Evolutionary conservation across 108 stramenopile species (phyloP), one percentile per base, ranked within the genome.

Genomic region (Cyclotella distinguenda): DNA sequence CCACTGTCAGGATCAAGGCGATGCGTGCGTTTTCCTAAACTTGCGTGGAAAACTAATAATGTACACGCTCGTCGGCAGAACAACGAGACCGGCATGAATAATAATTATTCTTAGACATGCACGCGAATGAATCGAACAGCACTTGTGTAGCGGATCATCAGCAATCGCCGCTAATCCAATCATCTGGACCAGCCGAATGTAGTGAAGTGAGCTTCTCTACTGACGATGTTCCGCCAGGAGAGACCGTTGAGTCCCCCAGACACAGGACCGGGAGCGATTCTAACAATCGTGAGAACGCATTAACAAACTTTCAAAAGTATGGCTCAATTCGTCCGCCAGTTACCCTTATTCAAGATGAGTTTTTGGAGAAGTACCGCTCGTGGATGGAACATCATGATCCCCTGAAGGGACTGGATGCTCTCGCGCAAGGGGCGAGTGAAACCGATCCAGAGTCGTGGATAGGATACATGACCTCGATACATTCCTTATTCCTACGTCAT

Each of bases 321-420:
- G 74, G 74, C 2, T 43, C 66, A 0, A 67, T 75, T 27, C 74
- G 74, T 32, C 74, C 74, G 0, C 66, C 74, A 6, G 34, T 75
- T 12, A 25, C 74, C 15, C 60, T 67, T 2, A 34, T 75, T 0
- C 74, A 75, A 21, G 65, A 60, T 21, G 74, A 75, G 47, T 75
- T 75, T 43, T 32, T 66, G 12, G 59, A 66, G 7, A 75, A 13
- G n/a, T 75, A 75, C 32, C 74, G 66, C 0, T 43, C 45, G 51
- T 75, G 74, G 74, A 66, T 38, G 33, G 74, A 75, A 39, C 65
- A 75, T 34, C 30, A 42, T 10, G 74, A 66, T 15, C 21, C 51
- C 5, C 18, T 75, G 5, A 46, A 59, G 21, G 57, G 57, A 38
- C 39, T 72, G 9, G 71, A 72, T 19, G 22, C 25, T 0, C 40